Evolutionary conservation across 2,329 filamentous ascomycete species (phyloP).

Genomic region (Diaporthe aspalathi): DNA sequence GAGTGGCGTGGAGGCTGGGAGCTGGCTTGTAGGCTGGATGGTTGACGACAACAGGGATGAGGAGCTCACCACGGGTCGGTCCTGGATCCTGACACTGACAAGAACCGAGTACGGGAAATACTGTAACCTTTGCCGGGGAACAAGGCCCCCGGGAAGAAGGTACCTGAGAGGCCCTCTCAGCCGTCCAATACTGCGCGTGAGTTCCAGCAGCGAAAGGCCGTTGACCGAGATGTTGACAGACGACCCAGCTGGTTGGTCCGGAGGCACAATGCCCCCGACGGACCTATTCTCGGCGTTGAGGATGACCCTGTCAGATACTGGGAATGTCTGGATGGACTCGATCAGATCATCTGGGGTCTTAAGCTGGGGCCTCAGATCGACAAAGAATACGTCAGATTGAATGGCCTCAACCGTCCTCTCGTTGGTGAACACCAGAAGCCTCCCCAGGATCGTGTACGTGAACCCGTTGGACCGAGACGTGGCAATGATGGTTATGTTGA

Average conservation of each 20-base stretch:
- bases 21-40: not conserved
- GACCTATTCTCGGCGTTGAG: not conserved
- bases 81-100: not conserved
- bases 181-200: not conserved
- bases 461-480: not conserved
- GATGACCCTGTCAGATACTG: not conserved
- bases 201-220: not conserved
- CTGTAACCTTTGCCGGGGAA: not conserved
- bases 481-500: conserved; percentile 19
- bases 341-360: not conserved
- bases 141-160: not conserved
- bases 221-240: conserved; percentile 21
- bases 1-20: not conserved
- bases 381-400: not conserved
- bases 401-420: not conserved
- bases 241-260: not conserved
- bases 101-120: conserved; percentile 2
- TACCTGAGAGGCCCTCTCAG: not conserved
- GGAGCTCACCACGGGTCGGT: not conserved
- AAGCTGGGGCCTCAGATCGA: not conserved
- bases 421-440: not conserved
- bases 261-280: not conserved
- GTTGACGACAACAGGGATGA: not conserved
- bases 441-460: conserved; percentile 11
- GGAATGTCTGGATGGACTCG: conserved; percentile 1